phyloP scores from a whole-genome alignment of 192 early-diverging fungal species.

The Rhizophagus prolifer region DNA sequence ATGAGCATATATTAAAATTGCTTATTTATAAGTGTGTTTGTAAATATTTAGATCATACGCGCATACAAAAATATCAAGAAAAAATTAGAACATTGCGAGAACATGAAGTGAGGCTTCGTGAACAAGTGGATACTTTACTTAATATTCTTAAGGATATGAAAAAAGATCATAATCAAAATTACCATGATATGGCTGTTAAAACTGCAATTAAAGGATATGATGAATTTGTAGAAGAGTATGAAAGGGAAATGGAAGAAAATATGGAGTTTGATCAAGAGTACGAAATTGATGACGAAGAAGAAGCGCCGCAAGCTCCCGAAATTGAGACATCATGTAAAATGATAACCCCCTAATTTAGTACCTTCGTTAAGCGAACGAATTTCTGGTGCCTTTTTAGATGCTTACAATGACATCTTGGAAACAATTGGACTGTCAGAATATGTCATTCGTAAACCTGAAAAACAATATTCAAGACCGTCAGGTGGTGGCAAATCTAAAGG shows the following conservation, averaged over 20 bases:
- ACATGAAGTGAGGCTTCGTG: constrained; percentile 33
- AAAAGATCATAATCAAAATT: constrained; percentile 69
- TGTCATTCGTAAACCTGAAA: constrained; percentile 21
- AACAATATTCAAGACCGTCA: constrained; percentile 34
- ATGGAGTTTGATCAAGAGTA: constrained; percentile 33
- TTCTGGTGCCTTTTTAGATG: neutral
- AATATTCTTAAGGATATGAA: constrained; percentile 51
- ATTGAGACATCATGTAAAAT: constrained; percentile 33
- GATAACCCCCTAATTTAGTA: neutral
- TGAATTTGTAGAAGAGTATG: constrained; percentile 51
- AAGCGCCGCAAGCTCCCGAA: neutral
- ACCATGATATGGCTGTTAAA: constrained; percentile 69
- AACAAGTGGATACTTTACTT: constrained; percentile 38
- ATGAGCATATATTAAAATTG: neutral
- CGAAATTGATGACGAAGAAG: constrained; percentile 35
- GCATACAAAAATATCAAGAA: neutral
- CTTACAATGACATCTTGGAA: constrained; percentile 11
- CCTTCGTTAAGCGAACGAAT: neutral
- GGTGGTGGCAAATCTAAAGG: constrained; percentile 19
- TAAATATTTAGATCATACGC: neutral
- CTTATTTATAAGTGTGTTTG: neutral
- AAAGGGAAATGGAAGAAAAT: constrained; percentile 28
- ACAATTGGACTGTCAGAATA: constrained; percentile 15
- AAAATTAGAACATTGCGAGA: constrained; percentile 1
- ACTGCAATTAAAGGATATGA: constrained; percentile 60